Evolutionary conservation across 1,284 basidiomycete species (phyloP).

Genomic region (Agaricales sp.): DNA sequence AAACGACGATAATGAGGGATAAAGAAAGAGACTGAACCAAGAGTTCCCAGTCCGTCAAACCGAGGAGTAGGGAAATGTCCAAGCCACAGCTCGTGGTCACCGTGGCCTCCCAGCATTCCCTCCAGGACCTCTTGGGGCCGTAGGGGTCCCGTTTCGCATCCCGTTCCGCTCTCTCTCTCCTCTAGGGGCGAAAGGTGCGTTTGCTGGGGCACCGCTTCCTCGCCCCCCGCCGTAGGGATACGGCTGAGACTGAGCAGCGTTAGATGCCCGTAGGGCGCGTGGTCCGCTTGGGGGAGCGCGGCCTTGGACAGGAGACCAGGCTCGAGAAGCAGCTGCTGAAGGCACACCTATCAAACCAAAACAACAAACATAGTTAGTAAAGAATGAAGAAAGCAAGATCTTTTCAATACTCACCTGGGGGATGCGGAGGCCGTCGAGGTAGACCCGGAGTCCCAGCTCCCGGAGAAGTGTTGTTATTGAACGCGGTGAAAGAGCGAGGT

Average conservation of each 20-base stretch:
- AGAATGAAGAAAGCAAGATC: not conserved
- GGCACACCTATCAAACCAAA: no score
- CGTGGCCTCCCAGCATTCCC: not conserved
- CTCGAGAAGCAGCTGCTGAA: not conserved
- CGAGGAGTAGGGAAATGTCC: not conserved
- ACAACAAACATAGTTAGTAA: not conserved
- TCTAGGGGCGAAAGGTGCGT: not conserved
- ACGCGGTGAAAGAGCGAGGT: not conserved
- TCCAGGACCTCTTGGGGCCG: not conserved
- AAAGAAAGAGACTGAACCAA: not conserved
- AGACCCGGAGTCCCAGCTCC: not conserved
- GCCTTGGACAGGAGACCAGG: constrained; percentile 1
- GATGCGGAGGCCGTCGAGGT: not conserved
- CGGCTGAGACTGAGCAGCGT: not conserved
- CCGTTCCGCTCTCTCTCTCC: constrained; percentile 1
- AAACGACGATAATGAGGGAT: not conserved
- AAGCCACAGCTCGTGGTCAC: not conserved
- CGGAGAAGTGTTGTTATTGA: not conserved
- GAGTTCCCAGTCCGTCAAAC: not conserved
- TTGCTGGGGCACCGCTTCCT: not conserved
- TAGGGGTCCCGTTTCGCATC: not conserved
- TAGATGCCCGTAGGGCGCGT: not conserved
- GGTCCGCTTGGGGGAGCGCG: not conserved
- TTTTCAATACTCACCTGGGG: not conserved
- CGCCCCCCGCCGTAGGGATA: not conserved